phyloP scores from a whole-genome alignment of 2,329 filamentous ascomycete species.

The Harringtonia lauricola region DNA sequence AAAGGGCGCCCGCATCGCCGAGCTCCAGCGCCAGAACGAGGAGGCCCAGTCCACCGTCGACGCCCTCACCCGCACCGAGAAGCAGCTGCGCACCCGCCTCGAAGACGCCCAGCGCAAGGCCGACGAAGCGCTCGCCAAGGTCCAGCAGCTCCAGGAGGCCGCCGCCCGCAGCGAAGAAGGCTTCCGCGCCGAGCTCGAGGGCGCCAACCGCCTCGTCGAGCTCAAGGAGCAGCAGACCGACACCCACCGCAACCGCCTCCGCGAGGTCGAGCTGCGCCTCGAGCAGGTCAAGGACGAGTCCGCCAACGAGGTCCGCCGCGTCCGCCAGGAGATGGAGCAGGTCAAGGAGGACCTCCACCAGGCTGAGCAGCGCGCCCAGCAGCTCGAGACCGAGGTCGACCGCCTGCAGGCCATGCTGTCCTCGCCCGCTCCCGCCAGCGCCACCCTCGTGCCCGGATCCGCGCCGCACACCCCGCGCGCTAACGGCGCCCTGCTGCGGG shows the following conservation, averaged over 20 bases:
- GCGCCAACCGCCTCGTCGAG: slow-evolving; percentile 68
- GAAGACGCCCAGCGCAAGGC: slow-evolving; percentile 78
- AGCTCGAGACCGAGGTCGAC: slow-evolving; percentile 43
- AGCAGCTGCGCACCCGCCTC: slow-evolving; percentile 67
- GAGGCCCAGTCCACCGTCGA: slow-evolving; percentile 71
- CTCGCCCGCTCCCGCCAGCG: slow-evolving; percentile 16
- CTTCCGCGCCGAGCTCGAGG: slow-evolving; percentile 78
- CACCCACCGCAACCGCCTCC: slow-evolving; percentile 58
- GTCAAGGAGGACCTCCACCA: slow-evolving; percentile 33
- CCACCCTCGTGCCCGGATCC: slow-evolving; percentile 28
- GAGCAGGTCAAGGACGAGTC: slow-evolving; percentile 58
- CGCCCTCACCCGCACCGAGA: slow-evolving; percentile 66
- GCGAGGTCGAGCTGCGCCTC: slow-evolving; percentile 53
- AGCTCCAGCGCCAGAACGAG: slow-evolving; percentile 80
- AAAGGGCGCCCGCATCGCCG: slow-evolving; percentile 79
- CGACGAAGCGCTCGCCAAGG: slow-evolving; percentile 69
- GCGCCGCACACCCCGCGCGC: slow-evolving; percentile 49
- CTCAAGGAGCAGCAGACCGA: slow-evolving; percentile 67
- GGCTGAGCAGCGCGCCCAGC: slow-evolving; percentile 35
- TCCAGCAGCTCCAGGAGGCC: slow-evolving; percentile 78
- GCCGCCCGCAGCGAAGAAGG: slow-evolving; percentile 74
- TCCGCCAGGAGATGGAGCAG: slow-evolving; percentile 46
- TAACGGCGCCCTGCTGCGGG: slow-evolving; percentile 41
- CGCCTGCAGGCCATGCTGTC: slow-evolving; percentile 38
- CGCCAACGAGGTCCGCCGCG: slow-evolving; percentile 44